phyloP scores from a whole-genome alignment of 345 rosid species.

The Euphorbia tirucalli region DNA sequence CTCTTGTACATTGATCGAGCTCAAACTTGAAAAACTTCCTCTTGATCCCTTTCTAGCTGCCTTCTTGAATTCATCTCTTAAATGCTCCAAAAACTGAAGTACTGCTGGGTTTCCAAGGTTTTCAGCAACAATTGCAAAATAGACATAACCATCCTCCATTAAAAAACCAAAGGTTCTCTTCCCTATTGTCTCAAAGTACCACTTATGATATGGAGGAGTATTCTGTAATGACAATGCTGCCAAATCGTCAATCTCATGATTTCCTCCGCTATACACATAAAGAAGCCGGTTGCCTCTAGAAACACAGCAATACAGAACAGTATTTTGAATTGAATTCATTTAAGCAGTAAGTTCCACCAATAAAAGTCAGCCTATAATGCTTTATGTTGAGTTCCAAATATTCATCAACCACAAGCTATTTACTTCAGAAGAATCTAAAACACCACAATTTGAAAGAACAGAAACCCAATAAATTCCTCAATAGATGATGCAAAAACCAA shows the following conservation, averaged over 20 bases:
- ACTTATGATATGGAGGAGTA: conserved; percentile 64
- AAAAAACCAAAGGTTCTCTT: conserved; percentile 63
- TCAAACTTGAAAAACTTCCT: conserved; percentile 66
- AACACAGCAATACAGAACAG: conserved; percentile 70
- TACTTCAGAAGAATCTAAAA: conserved; percentile 17
- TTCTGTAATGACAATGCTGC: conserved; percentile 61
- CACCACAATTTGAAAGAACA: conserved; percentile 24
- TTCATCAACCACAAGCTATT: background rate
- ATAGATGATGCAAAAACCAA: conserved; percentile 20
- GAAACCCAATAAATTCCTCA: conserved; percentile 19
- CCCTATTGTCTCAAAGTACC: conserved; percentile 73
- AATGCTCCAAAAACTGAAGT: conserved; percentile 59
- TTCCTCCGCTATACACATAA: conserved; percentile 56
- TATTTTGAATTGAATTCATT: conserved; percentile 63
- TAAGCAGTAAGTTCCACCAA: background rate
- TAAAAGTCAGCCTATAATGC: background rate
- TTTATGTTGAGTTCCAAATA: conserved; percentile 3
- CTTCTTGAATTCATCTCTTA: conserved; percentile 72
- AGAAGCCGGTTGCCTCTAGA: conserved; percentile 49
- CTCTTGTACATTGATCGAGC: conserved; percentile 47
- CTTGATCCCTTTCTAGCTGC: conserved; percentile 47
- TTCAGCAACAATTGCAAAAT: conserved; percentile 63
- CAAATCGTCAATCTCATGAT: conserved; percentile 48
- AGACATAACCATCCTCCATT: conserved; percentile 61
- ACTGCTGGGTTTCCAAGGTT: conserved; percentile 46